Evolutionary conservation across 148 eudicot genomes (phyloP).

Genomic region (Chenopodium suecicum): DNA sequence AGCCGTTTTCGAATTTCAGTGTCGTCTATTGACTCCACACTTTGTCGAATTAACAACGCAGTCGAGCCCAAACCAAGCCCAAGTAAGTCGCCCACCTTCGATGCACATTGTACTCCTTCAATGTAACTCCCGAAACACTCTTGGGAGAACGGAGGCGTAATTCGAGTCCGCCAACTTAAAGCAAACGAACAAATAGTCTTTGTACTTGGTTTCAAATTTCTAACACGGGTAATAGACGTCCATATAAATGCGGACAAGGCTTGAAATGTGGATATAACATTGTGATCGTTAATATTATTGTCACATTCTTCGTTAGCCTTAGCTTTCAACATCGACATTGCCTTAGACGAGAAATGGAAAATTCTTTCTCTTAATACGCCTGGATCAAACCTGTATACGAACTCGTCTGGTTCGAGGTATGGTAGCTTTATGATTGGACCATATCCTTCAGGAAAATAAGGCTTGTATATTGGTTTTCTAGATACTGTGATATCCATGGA

Average conservation of each 20-base stretch:
- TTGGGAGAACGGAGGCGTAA: slow-evolving; percentile 46
- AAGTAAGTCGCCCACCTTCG: slow-evolving; percentile 42
- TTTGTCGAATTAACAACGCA: slow-evolving; percentile 32
- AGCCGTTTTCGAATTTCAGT: background rate
- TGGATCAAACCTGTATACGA: slow-evolving; percentile 15
- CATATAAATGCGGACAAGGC: slow-evolving; percentile 9
- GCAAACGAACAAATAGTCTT: slow-evolving; percentile 57
- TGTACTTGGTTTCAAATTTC: slow-evolving; percentile 17
- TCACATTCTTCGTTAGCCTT: slow-evolving; percentile 33
- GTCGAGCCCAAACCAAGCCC: slow-evolving; percentile 47
- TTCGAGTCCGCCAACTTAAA: slow-evolving; percentile 50
- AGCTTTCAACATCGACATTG: slow-evolving; percentile 44
- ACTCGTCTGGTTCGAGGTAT: slow-evolving; percentile 33
- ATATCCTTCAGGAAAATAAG: slow-evolving; percentile 21
- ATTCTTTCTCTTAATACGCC: slow-evolving; percentile 54
- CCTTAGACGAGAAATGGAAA: slow-evolving; percentile 54
- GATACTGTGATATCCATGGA: slow-evolving; percentile 11
- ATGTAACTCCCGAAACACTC: slow-evolving; percentile 63
- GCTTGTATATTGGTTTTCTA: background rate
- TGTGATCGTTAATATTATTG: no score
- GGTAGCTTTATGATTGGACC: slow-evolving; percentile 33
- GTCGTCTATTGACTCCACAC: slow-evolving; percentile 48
- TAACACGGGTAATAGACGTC: slow-evolving; percentile 11
- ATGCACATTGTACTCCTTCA: slow-evolving; percentile 23
- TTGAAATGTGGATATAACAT: slow-evolving; percentile 25